A percentile compares a stretch with the other conserved stretches of the same genome.
Conservation (phyloP, 495 filamentous ascomycete species). For the Penicillium alfredii region DNA sequence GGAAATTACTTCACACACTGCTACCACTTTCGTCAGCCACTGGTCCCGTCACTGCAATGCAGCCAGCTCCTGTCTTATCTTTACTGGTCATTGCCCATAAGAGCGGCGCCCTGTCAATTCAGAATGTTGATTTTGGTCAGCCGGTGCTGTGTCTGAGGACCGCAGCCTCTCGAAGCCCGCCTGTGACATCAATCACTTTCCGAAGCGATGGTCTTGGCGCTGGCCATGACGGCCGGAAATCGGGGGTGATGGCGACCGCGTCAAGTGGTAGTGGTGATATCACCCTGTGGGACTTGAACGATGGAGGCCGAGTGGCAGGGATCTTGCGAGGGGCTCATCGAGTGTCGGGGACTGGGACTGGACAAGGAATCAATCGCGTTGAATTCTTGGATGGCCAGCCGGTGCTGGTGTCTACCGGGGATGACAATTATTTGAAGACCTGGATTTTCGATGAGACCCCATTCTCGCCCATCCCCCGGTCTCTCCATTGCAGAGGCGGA, state of each 20-base stretch:
- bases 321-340: conserved; percentile 81
- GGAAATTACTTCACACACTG: conserved; percentile 81
- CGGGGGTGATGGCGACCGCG: conserved; percentile 83
- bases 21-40: conserved; percentile 58
- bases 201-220: conserved; percentile 87
- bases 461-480: conserved; percentile 75
- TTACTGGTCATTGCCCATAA: conserved; percentile 84
- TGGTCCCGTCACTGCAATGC: conserved; percentile 74
- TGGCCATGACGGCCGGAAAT: conserved; percentile 72
- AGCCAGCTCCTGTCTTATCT: conserved; percentile 75
- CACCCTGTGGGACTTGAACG: conserved; percentile 92
- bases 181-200: conserved; percentile 79
- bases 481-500: conserved; percentile 76
- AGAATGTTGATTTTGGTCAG: conserved; percentile 72
- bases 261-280: conserved; percentile 70
- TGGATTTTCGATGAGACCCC: conserved; percentile 92
- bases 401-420: conserved; percentile 79
- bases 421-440: conserved; percentile 88
- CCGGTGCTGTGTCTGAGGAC: conserved; percentile 59
- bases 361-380: conserved; percentile 61
- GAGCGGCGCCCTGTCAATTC: conserved; percentile 68
- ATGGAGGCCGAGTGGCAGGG: conserved; percentile 74
- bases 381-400: conserved; percentile 92
- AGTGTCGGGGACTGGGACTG: conserved; percentile 52
- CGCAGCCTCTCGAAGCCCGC: conserved; percentile 43